A percentile compares a stretch with the other conserved stretches of the same genome.
phyloP scores from a whole-genome alignment of 768 basidiomycete genomes.

The Suillus brevipes region DNA sequence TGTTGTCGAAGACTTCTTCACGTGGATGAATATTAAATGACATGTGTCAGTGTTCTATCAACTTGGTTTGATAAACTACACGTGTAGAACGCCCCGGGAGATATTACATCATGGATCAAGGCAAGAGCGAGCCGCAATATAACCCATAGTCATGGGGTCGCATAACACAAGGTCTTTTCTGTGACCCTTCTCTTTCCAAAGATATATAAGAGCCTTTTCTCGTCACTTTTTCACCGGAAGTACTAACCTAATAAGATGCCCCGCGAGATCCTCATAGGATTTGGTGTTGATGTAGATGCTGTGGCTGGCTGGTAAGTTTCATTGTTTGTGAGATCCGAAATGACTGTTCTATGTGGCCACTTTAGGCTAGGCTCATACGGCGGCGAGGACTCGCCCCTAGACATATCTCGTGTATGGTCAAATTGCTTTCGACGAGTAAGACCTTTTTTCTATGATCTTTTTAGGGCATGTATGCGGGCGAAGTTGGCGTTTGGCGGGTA shows the following conservation, averaged over 20 bases:
- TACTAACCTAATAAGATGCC: slow-evolving; percentile 37
- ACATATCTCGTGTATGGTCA: slow-evolving; percentile 54
- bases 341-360: not conserved
- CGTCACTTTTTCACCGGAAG: no score
- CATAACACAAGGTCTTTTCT: not conserved
- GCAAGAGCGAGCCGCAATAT: not conserved
- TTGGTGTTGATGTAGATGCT: slow-evolving; percentile 72
- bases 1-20: slow-evolving; percentile 1
- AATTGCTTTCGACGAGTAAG: not conserved
- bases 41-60: not conserved
- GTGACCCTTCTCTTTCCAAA: not conserved
- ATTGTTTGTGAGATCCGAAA: not conserved
- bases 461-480: slow-evolving; percentile 68
- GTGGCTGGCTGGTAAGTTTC: slow-evolving; percentile 60
- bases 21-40: not conserved
- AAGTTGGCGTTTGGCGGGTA: slow-evolving; percentile 64
- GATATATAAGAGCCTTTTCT: not conserved
- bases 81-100: not conserved
- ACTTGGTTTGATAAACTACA: not conserved
- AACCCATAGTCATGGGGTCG: not conserved
- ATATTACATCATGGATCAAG: not conserved
- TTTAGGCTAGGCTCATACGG: slow-evolving; percentile 66
- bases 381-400: slow-evolving; percentile 63
- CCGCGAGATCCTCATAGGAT: slow-evolving; percentile 52
- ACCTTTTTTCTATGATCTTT: not conserved